Evolutionary conservation across 2,329 filamentous ascomycete species (phyloP).

Genomic region (Trichoderma koningii): DNA sequence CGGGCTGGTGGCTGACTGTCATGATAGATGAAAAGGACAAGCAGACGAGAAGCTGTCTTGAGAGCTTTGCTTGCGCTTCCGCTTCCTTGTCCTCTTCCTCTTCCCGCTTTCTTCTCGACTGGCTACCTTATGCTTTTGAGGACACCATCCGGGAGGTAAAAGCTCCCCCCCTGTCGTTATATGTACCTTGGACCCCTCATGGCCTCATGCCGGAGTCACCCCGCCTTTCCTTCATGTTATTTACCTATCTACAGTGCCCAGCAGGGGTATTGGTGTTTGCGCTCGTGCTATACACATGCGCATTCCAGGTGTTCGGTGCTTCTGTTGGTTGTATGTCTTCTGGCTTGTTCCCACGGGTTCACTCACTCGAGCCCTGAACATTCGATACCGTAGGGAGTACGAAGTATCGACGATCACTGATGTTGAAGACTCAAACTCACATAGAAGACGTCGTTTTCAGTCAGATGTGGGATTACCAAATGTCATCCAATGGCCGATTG

Average conservation of each 20-base stretch:
- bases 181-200: neutral
- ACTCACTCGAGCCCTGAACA: neutral
- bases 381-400: neutral
- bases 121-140: neutral
- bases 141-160: no score
- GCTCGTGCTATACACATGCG: neutral
- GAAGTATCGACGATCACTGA: neutral
- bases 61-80: neutral
- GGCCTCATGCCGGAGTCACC: neutral
- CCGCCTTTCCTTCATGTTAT: no score
- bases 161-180: no score
- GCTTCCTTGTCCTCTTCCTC: neutral
- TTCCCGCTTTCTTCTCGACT: neutral
- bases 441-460: neutral
- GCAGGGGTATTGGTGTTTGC: no score
- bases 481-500: neutral
- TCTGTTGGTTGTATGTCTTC: neutral
- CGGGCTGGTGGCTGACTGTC: constrained; percentile 31
- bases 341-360: neutral
- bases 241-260: no score
- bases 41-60: neutral
- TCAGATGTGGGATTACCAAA: neutral
- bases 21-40: neutral
- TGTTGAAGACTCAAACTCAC: neutral
- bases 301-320: neutral